phyloP scores from a whole-genome alignment of 2,329 filamentous ascomycete genomes.

The Allantophomopsis lycopodina region DNA sequence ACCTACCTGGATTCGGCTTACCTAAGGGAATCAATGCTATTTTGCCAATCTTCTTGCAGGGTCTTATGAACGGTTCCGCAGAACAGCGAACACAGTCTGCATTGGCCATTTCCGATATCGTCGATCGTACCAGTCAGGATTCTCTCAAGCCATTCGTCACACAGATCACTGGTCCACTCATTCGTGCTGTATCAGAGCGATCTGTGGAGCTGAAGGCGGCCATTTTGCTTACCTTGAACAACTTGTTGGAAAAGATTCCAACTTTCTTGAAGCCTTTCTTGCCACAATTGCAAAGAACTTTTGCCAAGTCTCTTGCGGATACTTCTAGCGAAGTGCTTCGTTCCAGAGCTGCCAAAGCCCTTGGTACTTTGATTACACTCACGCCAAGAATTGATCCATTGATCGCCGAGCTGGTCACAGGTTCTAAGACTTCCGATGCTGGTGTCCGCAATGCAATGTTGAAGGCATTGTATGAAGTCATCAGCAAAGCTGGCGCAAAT shows the following conservation, averaged over 20 bases:
- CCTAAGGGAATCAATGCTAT: constrained; percentile 97
- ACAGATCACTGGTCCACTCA: constrained; percentile 92
- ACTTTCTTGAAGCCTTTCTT: constrained; percentile 91
- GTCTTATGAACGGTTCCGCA: constrained; percentile 87
- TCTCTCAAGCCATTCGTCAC: constrained; percentile 91
- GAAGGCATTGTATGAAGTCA: constrained; percentile 89
- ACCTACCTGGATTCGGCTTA: constrained; percentile 76
- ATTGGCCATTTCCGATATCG: constrained; percentile 86
- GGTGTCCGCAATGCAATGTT: constrained; percentile 94
- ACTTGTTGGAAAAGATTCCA: constrained; percentile 91
- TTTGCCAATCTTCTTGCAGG: constrained; percentile 92
- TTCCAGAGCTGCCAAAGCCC: constrained; percentile 77
- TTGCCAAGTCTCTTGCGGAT: constrained; percentile 91
- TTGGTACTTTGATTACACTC: constrained; percentile 90
- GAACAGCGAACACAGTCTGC: constrained; percentile 90
- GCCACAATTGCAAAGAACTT: constrained; percentile 90
- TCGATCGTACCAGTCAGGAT: constrained; percentile 80
- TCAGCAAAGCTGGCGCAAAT: constrained; percentile 85
- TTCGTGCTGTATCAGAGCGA: constrained; percentile 92
- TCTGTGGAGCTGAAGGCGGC: constrained; percentile 94
- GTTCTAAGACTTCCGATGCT: constrained; percentile 75
- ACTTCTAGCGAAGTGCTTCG: constrained; percentile 80
- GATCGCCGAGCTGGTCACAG: constrained; percentile 84
- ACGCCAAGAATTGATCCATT: constrained; percentile 92
- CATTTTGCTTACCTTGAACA: constrained; percentile 88